Conservation (phyloP, 73 alveolate genomes). For the Uronychia setigera region DNA sequence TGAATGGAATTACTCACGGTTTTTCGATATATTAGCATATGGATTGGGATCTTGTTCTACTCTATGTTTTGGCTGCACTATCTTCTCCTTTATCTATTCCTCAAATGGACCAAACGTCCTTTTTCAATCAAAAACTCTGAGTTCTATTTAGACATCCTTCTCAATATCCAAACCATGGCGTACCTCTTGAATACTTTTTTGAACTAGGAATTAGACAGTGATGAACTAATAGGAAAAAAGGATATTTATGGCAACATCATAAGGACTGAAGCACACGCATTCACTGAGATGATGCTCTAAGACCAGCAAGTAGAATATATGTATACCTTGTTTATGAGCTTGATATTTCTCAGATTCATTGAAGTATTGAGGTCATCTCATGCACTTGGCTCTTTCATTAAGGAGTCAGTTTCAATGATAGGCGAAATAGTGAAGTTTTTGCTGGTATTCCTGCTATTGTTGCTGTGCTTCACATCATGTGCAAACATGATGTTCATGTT, state of each 20-base stretch:
- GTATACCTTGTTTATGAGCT: background rate
- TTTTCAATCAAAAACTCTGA: too few relatives aligned
- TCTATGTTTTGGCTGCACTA: background rate
- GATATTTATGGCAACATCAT: background rate
- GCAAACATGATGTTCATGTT: background rate
- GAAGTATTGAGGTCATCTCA: background rate
- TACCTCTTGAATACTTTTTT: background rate
- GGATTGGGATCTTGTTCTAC: background rate
- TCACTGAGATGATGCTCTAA: background rate
- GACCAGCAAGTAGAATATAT: background rate
- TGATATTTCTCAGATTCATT: background rate
- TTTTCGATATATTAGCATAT: background rate
- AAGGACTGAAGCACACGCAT: background rate
- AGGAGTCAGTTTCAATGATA: too few relatives aligned
- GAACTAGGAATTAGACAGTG: background rate
- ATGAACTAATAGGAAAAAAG: background rate
- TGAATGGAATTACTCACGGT: background rate
- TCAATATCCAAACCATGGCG: too few relatives aligned
- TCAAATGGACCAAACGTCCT: background rate
- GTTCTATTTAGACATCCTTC: too few relatives aligned
- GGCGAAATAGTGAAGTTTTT: background rate
- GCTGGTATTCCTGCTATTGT: background rate
- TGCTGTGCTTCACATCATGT: background rate
- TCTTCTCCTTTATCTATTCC: background rate
- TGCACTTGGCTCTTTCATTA: background rate